A percentile compares a stretch with the other conserved stretches of the same genome.
phyloP scores from a whole-genome alignment of 2,329 filamentous ascomycete genomes.

The Colletotrichum nymphaeae region DNA sequence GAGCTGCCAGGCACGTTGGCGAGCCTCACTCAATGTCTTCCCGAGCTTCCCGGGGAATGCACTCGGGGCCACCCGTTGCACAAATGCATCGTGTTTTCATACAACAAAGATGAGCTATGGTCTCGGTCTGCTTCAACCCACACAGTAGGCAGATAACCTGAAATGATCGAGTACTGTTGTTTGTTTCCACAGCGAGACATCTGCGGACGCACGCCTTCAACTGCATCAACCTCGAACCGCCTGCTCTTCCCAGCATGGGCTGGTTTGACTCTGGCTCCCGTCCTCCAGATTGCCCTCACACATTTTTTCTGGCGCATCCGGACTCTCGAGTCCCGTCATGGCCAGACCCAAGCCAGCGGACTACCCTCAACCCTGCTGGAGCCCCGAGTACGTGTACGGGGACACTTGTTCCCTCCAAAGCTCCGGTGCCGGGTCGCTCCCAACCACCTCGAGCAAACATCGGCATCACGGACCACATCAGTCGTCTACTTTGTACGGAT shows the following conservation, averaged over 20 bases:
- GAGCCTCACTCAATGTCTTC: constrained; percentile 8
- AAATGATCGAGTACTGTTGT: neutral
- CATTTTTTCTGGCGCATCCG: neutral
- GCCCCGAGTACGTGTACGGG: constrained; percentile 6
- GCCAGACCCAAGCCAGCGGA: constrained; percentile 1
- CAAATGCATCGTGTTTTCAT: neutral
- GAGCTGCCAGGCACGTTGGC: constrained; percentile 3
- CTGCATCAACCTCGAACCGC: neutral
- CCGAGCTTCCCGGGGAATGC: constrained; percentile 14
- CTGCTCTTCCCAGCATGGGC: neutral
- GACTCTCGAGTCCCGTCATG: neutral
- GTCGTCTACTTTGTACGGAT: constrained; percentile 2
- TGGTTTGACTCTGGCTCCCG: neutral
- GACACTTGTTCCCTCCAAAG: neutral
- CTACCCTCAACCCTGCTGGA: constrained; percentile 4
- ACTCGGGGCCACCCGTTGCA: constrained; percentile 1
- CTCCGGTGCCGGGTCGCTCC: constrained; percentile 19
- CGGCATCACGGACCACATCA: constrained; percentile 24
- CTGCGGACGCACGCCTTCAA: neutral
- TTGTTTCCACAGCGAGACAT: neutral
- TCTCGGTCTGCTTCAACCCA: neutral
- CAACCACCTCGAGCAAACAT: constrained; percentile 29
- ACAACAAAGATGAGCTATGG: neutral
- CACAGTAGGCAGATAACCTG: neutral
- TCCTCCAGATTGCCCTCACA: neutral